Base-by-base conservation (phyloP, 2,329 filamentous ascomycete species). In the Ophiostoma australiae region DNA sequence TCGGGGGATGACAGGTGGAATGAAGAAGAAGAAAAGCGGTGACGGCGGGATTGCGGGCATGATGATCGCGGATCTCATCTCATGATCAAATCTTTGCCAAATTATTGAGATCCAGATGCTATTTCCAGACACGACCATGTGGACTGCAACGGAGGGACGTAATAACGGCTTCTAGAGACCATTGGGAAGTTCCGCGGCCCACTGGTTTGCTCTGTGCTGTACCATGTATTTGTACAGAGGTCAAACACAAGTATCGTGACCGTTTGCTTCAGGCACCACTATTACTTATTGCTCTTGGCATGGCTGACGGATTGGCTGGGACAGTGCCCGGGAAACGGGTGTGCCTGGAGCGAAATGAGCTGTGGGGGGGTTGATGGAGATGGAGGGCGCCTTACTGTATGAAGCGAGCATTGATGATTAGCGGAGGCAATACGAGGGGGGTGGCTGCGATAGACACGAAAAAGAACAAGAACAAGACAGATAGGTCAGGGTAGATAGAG, bases 311-410 rank as follows among this genome's bases (percentile, higher is more conserved):
- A 66, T 69, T 70, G 71, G 67, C 58, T 70, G 69, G 52, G 55
- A 69, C 27, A 67, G 44, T 72, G 72, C 33, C 70, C 68, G 67
- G 69, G 72, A 67, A 71, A 70, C 69, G 63, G 52, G 69, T 68
- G 68, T 63, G 69, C 39, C 66, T 66, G 37, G 65, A 67, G 37
- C 15, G 73, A 72, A 72, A 72, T 72, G 71, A 73, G 73, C 55
- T 72, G 73, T 72, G 73, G 71, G 70, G 72, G 27, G 15, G 11
- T 37, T n/a, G 44, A 48, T 52, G 70, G 65, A 41, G 31, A 33
- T 31, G 61, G n/a, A 35, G 33, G 35, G 63, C 71, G 68, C 69
- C 41, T 65, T 68, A 70, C 71, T 70, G 63, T 33, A 71, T 61
- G 35, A 70, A 68, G 66, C 37, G 61, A 41, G 58, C 48, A 66